A percentile compares a stretch with the other conserved stretches of the same genome.
phyloP scores from a whole-genome alignment of 164 flowering plant species.

The Umbilicus rupestris region DNA sequence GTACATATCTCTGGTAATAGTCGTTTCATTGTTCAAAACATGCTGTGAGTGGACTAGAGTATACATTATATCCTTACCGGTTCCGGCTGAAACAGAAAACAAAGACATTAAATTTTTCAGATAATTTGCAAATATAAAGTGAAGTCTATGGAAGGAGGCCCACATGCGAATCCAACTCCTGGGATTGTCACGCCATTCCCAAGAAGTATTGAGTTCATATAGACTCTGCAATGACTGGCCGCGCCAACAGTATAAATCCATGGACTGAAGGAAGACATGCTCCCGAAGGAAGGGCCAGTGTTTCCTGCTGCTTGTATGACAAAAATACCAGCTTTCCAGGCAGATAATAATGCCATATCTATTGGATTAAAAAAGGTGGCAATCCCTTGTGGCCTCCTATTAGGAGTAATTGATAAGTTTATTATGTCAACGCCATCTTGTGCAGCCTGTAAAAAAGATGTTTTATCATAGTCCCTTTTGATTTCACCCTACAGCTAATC shows the following conservation, averaged over 20 bases:
- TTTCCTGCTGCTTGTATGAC: conserved; percentile 99
- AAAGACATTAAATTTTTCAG: background rate
- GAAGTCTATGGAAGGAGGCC: conserved; percentile 19
- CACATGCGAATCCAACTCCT: conserved; percentile 95
- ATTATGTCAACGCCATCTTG: conserved; percentile 95
- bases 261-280: conserved; percentile 93
- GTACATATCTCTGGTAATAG: conserved; percentile 45
- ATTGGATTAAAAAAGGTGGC: conserved; percentile 95
- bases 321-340: conserved; percentile 85
- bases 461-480: background rate
- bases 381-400: conserved; percentile 91
- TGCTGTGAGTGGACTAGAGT: conserved; percentile 67
- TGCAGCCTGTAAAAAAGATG: conserved; percentile 72
- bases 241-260: conserved; percentile 99
- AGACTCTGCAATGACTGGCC: conserved; percentile 75
- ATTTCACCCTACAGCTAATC: background rate
- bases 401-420: conserved; percentile 94
- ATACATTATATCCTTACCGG: conserved; percentile 33
- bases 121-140: conserved; percentile 2
- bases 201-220: conserved; percentile 60
- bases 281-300: conserved; percentile 90
- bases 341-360: conserved; percentile 93
- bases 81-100: conserved; percentile 56
- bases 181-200: conserved; percentile 70
- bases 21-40: conserved; percentile 58